Evolutionary conservation across 2,329 filamentous ascomycete species (phyloP).

Genomic region (Aplosporella prunicola): DNA sequence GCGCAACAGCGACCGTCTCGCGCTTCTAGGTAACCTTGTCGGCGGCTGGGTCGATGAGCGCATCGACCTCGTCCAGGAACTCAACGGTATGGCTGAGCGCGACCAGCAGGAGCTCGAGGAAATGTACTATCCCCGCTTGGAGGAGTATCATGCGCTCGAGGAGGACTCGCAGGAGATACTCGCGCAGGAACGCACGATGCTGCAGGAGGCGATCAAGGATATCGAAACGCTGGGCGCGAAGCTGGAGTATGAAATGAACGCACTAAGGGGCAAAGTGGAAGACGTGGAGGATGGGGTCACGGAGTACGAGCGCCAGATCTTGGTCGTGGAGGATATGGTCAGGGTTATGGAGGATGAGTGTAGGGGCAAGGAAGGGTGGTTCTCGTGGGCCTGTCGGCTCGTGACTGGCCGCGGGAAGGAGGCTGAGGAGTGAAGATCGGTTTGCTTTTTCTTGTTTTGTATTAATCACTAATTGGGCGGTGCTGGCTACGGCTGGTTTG

Average conservation of each 20-base stretch:
- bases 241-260: constrained; percentile 83
- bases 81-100: constrained; percentile 53
- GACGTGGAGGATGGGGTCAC: constrained; percentile 77
- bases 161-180: constrained; percentile 60
- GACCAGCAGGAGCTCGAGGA: constrained; percentile 57
- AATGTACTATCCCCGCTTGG: constrained; percentile 60
- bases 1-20: constrained; percentile 45
- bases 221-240: constrained; percentile 74
- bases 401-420: too few relatives aligned
- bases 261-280: constrained; percentile 67
- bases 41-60: constrained; percentile 54
- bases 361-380: constrained; percentile 27
- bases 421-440: not conserved
- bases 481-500: too few relatives aligned
- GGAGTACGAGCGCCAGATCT: constrained; percentile 64
- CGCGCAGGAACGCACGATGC: constrained; percentile 54
- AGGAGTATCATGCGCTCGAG: constrained; percentile 59
- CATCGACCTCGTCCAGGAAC: constrained; percentile 44
- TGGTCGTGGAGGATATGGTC: constrained; percentile 32
- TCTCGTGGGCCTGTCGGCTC: constrained; percentile 22
- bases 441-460: not conserved
- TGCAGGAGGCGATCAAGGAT: constrained; percentile 66
- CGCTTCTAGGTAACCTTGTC: constrained; percentile 43
- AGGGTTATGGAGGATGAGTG: constrained; percentile 50
- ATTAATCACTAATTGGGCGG: too few relatives aligned